Evolutionary conservation across 306 rosid species (phyloP).

Genomic region (Cucumis cinereus): DNA sequence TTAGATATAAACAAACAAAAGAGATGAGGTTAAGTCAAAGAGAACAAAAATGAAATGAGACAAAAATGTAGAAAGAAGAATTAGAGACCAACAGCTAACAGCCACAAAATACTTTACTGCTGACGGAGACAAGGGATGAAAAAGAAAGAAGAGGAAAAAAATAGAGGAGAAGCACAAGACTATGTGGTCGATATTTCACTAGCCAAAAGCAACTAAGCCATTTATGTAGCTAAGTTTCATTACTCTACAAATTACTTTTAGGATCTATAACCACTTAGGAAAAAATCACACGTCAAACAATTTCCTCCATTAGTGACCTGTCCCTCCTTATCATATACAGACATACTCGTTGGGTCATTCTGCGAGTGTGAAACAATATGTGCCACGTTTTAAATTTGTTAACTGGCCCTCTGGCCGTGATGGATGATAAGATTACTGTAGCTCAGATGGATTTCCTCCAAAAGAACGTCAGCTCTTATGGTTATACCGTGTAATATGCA

Average conservation of each 20-base stretch:
- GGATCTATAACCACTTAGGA: not conserved
- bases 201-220: not conserved
- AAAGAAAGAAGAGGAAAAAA: not conserved
- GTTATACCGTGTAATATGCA: not conserved
- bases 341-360: not conserved
- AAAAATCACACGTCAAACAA: not conserved
- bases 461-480: constrained; percentile 1
- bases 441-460: not conserved
- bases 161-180: not conserved
- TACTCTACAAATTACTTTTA: not conserved
- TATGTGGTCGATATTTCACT: not conserved
- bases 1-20: not conserved
- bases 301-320: not conserved
- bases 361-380: not conserved
- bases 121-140: not conserved
- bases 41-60: not conserved
- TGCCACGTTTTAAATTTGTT: not conserved
- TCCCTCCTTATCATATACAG: not conserved
- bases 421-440: not conserved
- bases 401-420: not conserved
- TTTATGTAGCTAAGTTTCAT: not conserved
- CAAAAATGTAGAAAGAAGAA: not conserved
- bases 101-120: not conserved
- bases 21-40: not conserved
- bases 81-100: constrained; percentile 5